A percentile compares a stretch with the other conserved stretches of the same genome.
Conservation (phyloP, 768 basidiomycete species). For the Pulveroboletus sp. region DNA sequence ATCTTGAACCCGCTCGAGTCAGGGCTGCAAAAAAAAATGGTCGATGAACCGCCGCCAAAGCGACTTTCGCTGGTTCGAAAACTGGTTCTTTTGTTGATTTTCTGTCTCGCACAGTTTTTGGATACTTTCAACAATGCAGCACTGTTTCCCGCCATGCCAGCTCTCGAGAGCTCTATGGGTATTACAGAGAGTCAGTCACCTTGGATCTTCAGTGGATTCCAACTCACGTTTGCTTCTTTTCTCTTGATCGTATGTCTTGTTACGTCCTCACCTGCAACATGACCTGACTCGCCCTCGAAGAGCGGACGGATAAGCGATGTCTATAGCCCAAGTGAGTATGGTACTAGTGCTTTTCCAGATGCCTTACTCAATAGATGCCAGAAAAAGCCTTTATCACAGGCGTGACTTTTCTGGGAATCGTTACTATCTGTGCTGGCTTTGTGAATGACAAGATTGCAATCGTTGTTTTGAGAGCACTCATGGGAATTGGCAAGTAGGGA, state of each 20-base stretch:
- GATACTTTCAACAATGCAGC: slow-evolving; percentile 42
- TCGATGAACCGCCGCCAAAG: not conserved
- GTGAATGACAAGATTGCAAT: slow-evolving; percentile 41
- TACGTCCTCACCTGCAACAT: not conserved
- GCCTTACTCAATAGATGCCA: slow-evolving; percentile 30
- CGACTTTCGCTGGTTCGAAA: slow-evolving; percentile 24
- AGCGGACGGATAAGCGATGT: slow-evolving; percentile 26
- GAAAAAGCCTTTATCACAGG: slow-evolving; percentile 42
- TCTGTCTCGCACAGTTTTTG: slow-evolving; percentile 41
- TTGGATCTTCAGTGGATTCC: slow-evolving; percentile 42
- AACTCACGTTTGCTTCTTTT: slow-evolving; percentile 45
- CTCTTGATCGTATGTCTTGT: slow-evolving; percentile 19
- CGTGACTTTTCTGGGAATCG: slow-evolving; percentile 36
- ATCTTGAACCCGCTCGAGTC: too few species aligned
- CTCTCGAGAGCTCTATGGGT: slow-evolving; percentile 19
- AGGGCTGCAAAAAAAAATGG: too few species aligned
- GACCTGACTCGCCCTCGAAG: slow-evolving; percentile 13
- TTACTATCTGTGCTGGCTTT: slow-evolving; percentile 46
- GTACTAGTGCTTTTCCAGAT: slow-evolving; percentile 16
- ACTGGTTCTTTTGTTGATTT: slow-evolving; percentile 30
- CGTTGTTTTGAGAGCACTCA: slow-evolving; percentile 48
- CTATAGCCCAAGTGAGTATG: slow-evolving; percentile 28
- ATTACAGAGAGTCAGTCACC: slow-evolving; percentile 8
- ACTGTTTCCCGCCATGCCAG: slow-evolving; percentile 37
- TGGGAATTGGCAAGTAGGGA: slow-evolving; percentile 39